phyloP scores from a whole-genome alignment of 78 protist species.

The Dictyostelium citrinum region DNA sequence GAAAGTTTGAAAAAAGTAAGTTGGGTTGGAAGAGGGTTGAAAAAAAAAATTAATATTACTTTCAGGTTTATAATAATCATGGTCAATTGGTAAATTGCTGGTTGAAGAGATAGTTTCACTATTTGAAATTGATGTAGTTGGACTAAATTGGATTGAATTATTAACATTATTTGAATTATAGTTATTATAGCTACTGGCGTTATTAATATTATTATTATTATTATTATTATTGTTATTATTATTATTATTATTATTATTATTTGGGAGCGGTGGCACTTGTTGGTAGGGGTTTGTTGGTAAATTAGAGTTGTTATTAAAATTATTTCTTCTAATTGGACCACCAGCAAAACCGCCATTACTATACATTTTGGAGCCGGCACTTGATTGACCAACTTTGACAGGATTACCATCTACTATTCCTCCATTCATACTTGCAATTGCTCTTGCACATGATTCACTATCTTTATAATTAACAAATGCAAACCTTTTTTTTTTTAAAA shows the following conservation, averaged over 20 bases:
- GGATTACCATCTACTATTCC: slow-evolving; percentile 1
- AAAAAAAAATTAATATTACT: background rate
- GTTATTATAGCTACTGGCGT: background rate
- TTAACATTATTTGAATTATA: background rate
- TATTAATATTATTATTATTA: background rate
- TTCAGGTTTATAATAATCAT: background rate
- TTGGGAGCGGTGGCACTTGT: background rate
- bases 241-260: background rate
- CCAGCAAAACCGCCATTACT: background rate
- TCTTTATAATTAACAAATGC: slow-evolving; percentile 49
- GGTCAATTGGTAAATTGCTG: background rate
- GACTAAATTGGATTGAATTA: background rate
- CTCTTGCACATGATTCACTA: slow-evolving; percentile 8
- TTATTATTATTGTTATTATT: background rate
- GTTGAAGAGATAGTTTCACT: background rate
- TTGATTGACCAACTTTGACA: slow-evolving; percentile 37
- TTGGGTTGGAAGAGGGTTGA: no score
- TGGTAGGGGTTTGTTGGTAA: background rate
- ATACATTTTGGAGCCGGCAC: background rate
- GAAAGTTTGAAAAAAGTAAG: background rate
- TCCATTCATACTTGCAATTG: slow-evolving; percentile 23
- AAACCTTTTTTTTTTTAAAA: slow-evolving; percentile 5
- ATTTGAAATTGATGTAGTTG: background rate
- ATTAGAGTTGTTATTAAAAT: background rate
- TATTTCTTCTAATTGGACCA: background rate